These are phyloP conservation scores for Bruguiera hainesii DNA, from an alignment of 441 rosid genomes.

Conservation along the genomic window DNA sequence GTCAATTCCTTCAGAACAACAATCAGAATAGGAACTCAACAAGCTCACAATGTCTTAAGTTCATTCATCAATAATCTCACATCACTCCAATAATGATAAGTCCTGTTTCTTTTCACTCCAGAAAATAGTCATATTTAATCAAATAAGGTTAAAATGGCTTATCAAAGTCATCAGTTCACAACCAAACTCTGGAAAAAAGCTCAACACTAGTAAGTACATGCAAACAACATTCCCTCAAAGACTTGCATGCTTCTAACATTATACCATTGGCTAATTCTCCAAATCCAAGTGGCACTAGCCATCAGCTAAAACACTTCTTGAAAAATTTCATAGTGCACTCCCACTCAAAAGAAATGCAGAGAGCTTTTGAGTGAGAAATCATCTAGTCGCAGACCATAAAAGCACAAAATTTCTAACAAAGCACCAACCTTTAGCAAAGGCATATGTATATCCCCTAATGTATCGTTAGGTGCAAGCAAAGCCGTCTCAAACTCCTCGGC, in stretches of 20 bases:
- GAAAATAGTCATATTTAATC: too few relatives aligned
- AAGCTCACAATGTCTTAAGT: too few relatives aligned
- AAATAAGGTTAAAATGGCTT: too few relatives aligned
- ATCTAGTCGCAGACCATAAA: background rate
- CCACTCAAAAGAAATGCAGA: background rate
- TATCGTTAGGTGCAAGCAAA: conserved; percentile 74
- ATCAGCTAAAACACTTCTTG: conserved; percentile 11
- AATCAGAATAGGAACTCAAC: too few relatives aligned
- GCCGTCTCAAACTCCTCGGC: conserved; percentile 98
- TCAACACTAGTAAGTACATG: too few relatives aligned
- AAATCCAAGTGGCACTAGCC: conserved; percentile 7
- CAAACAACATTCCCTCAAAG: too few relatives aligned
- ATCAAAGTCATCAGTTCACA: too few relatives aligned
- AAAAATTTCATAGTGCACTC: conserved; percentile 1
- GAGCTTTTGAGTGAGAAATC: conserved; percentile 5
- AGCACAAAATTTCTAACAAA: conserved; percentile 7
- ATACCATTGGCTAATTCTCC: background rate
- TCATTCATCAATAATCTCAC: too few relatives aligned
- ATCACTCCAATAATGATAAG: too few relatives aligned
- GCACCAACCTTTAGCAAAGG: conserved; percentile 86
- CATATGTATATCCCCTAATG: conserved; percentile 86
- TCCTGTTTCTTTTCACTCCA: too few relatives aligned
- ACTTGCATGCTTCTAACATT: background rate
- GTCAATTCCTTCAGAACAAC: too few relatives aligned
- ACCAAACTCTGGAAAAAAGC: too few relatives aligned